Evolutionary conservation across 192 early-diverging fungal genomes (phyloP), one percentile per base, ranked within the genome.

Genomic region (Spinellus fusiger): DNA sequence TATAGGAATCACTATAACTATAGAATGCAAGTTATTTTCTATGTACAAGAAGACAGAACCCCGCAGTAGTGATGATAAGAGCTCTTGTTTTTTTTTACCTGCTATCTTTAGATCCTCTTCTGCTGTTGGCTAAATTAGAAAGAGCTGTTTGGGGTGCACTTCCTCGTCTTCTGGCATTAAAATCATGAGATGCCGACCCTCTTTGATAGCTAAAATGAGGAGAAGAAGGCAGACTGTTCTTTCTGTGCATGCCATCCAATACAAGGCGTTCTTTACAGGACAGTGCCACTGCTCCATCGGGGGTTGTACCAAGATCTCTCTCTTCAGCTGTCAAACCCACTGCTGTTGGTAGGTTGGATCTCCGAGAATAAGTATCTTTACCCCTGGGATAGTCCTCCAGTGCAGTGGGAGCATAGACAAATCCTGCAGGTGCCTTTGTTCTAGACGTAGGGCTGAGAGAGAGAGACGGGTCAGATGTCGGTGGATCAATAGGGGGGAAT

Each of bases 81-180:
- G 26, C 49, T 28, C 33, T 28, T 22, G n/a, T 55, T 9, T 55
- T 8, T 35, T 6, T 55, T 55, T 55, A 61, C 59, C 59, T 51
- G 18, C 59, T 61, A 61, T 61, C 59, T 35, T 61, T 61, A 35
- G 59, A 61, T 22, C 59, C 59, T 26, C 59, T 47, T 12, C 59
- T 28, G 38, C 59, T 61, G 23, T 5, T 53, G 9, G 8, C 20
- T 27, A 10, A 15, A 10, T 7, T 38, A 38, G 26, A 25, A 23
- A 26, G 13, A 2, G 2, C 4, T 50, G 49, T 10, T 4, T 50
- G 49, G 22, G 49, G 26, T 20, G 49, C 40, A 44, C 40, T 44
- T 44, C 40, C 40, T 3, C 40, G 40, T 10, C 40, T 44, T 12
- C 18, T 12, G 18, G 40, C 3, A 44, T 44, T 12, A n/a, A 44